Evolutionary conservation across 495 filamentous ascomycete species (phyloP), one percentile per base, ranked within the genome.

Genomic region (Elaphomyces granulatus): DNA sequence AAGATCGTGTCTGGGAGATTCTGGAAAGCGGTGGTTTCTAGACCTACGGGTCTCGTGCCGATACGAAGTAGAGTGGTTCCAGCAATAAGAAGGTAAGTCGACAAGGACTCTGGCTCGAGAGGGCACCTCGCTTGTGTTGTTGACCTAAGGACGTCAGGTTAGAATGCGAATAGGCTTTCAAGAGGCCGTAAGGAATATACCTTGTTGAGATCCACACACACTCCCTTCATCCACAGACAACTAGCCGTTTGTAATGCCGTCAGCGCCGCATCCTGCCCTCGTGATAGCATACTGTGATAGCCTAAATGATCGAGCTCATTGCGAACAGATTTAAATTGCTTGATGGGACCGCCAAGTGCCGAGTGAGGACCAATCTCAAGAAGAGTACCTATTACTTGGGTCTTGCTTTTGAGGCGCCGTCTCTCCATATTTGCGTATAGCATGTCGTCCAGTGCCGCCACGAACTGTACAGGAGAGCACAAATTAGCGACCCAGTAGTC

Each of bases 361-460:
- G 53, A 45, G 34, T 69, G 64, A 2, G 73, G 70, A 0, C 73
- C 71, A 7, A 77, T 51, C 45, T 77, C 73, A 26, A 77, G 28
- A 4, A 75, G 33, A 3, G 61, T 38, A 17, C 47, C 50, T 1
- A 51, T 36, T n/a, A n/a, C n/a, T n/a, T n/a, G n/a, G 1, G 16
- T 37, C 15, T 20, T 21, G 0, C 31, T 14, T 0, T 43, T 34
- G 0, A 50, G 18, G 15, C 38, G 26, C 19, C 35, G 9, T 2
- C 18, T 8, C n/a, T 34, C 8, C 6, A 33, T n/a, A 21, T 30
- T 17, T 21, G 41, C 15, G 30, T 34, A 18, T 34, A 45, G 43
- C 43, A 46, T 18, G 28, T 36, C 20, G 10, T 31, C 8, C 43
- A 54, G 20, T 0, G 61, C 64, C 26, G 44, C 43, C 7, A 47